Evolutionary conservation across 345 rosid species (phyloP).

Genomic region (Murraya paniculata): DNA sequence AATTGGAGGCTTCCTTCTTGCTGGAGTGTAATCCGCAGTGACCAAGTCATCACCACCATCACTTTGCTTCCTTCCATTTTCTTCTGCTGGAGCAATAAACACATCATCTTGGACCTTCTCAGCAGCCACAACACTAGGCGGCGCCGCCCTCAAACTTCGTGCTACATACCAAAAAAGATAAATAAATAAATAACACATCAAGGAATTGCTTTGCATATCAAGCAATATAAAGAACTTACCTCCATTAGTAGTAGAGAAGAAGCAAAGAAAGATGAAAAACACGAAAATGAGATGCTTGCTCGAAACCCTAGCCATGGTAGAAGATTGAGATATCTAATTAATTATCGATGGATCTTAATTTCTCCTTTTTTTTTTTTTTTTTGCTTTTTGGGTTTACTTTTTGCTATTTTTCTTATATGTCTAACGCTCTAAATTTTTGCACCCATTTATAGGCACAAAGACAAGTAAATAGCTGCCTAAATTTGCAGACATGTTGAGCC

Average conservation of each 20-base stretch:
- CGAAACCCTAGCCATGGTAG: slow-evolving; percentile 32
- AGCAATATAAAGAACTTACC: slow-evolving; percentile 17
- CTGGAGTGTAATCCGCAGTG: slow-evolving; percentile 57
- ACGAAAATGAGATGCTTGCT: slow-evolving; percentile 38
- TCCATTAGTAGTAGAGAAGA: slow-evolving; percentile 29
- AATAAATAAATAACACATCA: neutral
- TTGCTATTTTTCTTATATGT: neutral
- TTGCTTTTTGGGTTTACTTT: neutral
- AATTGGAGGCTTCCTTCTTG: slow-evolving; percentile 58
- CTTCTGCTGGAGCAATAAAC: slow-evolving; percentile 1
- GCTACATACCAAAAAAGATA: slow-evolving; percentile 28
- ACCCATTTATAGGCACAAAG: slow-evolving; percentile 28
- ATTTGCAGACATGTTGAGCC: slow-evolving; percentile 21
- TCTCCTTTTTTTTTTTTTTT: neutral
- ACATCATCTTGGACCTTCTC: slow-evolving; percentile 5
- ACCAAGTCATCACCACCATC: slow-evolving; percentile 30
- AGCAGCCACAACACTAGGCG: neutral
- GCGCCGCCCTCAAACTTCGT: slow-evolving; percentile 32
- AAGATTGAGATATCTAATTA: neutral
- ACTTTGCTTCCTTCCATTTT: slow-evolving; percentile 4
- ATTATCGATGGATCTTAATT: neutral
- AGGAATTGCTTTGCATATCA: neutral
- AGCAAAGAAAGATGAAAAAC: slow-evolving; percentile 37
- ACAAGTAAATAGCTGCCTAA: neutral
- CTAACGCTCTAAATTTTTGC: neutral